These are phyloP conservation scores for Favolaschia claudopus DNA, from an alignment of 768 basidiomycete species.

Conservation along the genomic window DNA sequence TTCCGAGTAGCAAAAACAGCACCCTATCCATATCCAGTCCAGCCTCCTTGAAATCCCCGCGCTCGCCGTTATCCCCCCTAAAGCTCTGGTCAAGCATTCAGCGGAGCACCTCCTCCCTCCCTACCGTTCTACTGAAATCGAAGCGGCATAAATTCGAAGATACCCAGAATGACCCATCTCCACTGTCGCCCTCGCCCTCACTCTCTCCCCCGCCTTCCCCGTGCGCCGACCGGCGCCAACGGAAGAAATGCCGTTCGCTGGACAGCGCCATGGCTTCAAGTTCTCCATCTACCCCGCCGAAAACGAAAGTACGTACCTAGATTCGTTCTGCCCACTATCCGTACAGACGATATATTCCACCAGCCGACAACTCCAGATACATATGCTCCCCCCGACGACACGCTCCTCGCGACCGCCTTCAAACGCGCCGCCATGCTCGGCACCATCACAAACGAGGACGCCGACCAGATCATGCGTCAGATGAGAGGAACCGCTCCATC, in stretches of 20 bases:
- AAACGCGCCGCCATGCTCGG: slow-evolving; percentile 17
- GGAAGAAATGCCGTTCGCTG: neutral
- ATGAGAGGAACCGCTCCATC: neutral
- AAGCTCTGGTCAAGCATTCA: slow-evolving; percentile 15
- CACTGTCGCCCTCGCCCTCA: neutral
- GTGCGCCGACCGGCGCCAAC: no score
- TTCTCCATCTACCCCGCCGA: neutral
- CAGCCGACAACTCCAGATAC: no score
- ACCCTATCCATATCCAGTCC: neutral
- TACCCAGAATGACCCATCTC: no score
- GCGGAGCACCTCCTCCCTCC: slow-evolving; percentile 1
- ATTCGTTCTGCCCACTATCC: no score
- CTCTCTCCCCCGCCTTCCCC: neutral
- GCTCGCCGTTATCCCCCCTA: slow-evolving; percentile 2
- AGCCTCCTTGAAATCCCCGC: neutral
- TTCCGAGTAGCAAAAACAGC: neutral
- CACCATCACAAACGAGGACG: slow-evolving; percentile 12
- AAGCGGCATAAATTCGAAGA: no score
- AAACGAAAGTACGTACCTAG: no score
- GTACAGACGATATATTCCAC: no score
- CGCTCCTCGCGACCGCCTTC: slow-evolving; percentile 4
- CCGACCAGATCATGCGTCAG: neutral
- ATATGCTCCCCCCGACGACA: neutral
- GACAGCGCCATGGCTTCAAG: neutral
- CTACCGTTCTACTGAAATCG: neutral